phyloP scores from a whole-genome alignment of 441 rosid genomes.

The Populus hybrid region DNA sequence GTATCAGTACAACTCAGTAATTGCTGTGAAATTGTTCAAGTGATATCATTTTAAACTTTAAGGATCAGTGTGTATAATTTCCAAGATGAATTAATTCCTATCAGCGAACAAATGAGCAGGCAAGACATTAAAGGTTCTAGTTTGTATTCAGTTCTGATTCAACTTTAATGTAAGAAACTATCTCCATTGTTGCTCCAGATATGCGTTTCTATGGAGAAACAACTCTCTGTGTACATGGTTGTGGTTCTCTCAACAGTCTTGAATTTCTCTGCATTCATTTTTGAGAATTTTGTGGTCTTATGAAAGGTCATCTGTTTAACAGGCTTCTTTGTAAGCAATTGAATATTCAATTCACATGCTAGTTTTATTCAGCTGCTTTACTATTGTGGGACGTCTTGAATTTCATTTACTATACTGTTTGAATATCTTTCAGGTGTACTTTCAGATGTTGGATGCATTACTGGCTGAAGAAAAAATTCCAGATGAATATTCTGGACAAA shows the following conservation, averaged over 20 bases:
- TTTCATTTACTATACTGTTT: background rate
- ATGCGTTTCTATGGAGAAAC: background rate
- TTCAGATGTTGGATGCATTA: slow-evolving; percentile 76
- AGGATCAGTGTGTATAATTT: background rate
- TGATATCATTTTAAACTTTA: background rate
- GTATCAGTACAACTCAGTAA: background rate
- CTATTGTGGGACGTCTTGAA: background rate
- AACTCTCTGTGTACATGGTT: background rate
- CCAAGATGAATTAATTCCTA: background rate
- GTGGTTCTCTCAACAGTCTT: background rate
- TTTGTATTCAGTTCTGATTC: background rate
- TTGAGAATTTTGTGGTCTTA: background rate
- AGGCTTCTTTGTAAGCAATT: background rate
- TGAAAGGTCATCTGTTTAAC: background rate
- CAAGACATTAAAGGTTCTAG: too few species aligned
- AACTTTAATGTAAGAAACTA: background rate
- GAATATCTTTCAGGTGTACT: slow-evolving; percentile 56
- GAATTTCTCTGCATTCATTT: background rate
- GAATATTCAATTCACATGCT: background rate
- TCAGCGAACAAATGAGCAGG: background rate
- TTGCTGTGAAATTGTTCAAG: background rate
- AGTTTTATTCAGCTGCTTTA: background rate
- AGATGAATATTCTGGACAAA: slow-evolving; percentile 55
- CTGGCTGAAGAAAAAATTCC: slow-evolving; percentile 80
- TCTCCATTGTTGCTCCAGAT: background rate